Percentiles rank a stretch among this genome's conserved stretches.
Evolutionary conservation across 2,329 filamentous ascomycete species (phyloP).

Genomic region (Pyricularia grisea): DNA sequence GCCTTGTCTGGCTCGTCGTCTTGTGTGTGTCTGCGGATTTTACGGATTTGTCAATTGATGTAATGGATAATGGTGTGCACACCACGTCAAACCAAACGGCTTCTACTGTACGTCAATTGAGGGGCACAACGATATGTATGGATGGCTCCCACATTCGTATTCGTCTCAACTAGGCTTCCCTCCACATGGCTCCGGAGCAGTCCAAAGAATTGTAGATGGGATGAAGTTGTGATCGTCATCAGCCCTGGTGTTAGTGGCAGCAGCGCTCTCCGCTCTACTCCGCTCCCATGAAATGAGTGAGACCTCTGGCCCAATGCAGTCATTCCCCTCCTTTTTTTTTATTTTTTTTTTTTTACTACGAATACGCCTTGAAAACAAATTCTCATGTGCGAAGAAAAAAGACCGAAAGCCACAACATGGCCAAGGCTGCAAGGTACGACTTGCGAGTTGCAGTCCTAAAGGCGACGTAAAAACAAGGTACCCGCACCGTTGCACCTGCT

Average conservation of each 20-base stretch:
- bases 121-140: neutral
- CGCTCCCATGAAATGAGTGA: neutral
- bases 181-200: neutral
- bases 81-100: neutral
- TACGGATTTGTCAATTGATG: neutral
- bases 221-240: neutral
- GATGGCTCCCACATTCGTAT: neutral
- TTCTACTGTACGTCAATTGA: neutral
- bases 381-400: neutral
- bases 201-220: neutral
- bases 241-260: neutral
- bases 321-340: no score
- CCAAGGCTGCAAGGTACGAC: neutral
- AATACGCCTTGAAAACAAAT: neutral
- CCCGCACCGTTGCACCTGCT: neutral
- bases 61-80: neutral
- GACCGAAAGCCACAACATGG: neutral
- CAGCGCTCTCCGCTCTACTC: neutral
- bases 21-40: neutral
- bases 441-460: neutral
- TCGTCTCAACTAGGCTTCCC: neutral
- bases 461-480: neutral
- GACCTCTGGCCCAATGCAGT: neutral
- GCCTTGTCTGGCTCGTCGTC: neutral
- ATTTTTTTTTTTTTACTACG: neutral